Evolutionary conservation across 2,329 filamentous ascomycete genomes (phyloP).

Genomic region (Cryphonectria naterciae): DNA sequence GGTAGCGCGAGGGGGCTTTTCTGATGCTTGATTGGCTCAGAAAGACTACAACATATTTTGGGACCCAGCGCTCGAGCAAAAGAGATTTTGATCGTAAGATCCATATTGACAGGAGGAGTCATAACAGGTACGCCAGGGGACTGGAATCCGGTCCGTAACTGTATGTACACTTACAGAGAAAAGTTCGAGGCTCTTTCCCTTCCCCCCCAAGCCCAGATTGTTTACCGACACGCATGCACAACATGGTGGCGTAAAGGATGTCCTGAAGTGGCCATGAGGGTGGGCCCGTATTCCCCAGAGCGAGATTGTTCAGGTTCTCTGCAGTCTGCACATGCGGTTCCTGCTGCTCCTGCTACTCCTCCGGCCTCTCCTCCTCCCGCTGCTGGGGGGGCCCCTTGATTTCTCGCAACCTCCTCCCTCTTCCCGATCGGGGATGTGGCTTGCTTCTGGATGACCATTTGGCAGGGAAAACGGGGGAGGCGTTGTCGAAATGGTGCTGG

Average conservation of each 20-base stretch:
- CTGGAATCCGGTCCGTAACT: not conserved
- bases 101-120: not conserved
- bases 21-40: not conserved
- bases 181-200: not conserved
- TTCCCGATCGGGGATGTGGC: conserved; percentile 17
- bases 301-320: conserved; percentile 28
- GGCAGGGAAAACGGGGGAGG: conserved; percentile 3
- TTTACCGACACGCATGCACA: not conserved
- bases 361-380: not conserved
- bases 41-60: not conserved
- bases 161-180: not conserved
- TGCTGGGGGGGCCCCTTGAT: conserved; percentile 15
- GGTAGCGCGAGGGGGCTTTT: not conserved
- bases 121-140: not conserved
- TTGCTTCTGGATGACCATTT: conserved; percentile 17
- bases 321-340: conserved; percentile 16
- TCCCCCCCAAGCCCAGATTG: not conserved
- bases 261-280: conserved; percentile 12
- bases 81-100: not conserved
- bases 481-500: conserved; percentile 4
- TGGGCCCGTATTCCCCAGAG: conserved; percentile 14
- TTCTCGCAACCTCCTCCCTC: conserved; percentile 4
- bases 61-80: not conserved
- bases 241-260: conserved; percentile 12
- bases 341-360: conserved; percentile 8